phyloP scores from a whole-genome alignment of 352 stramenopile genomes.

The Globisporangium middletonii region DNA sequence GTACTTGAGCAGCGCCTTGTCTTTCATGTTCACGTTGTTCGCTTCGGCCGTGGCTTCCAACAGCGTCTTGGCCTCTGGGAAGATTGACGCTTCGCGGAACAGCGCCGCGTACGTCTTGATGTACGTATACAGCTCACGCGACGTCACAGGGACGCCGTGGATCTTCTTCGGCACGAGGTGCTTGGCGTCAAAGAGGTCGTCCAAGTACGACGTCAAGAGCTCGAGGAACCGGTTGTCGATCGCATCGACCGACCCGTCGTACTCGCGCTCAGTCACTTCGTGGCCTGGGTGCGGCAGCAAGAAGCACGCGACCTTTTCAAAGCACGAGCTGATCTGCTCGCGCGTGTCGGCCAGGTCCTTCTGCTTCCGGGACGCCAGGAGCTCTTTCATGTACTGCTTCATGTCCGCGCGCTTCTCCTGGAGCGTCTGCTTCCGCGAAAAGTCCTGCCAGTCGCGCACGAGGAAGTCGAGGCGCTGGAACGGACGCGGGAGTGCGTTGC shows the following conservation, averaged over 20 bases:
- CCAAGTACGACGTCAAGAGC: conserved; percentile 93
- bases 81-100: conserved; percentile 94
- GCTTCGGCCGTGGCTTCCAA: conserved; percentile 95
- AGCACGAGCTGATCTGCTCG: conserved; percentile 97
- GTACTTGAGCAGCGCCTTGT: conserved; percentile 86
- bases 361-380: conserved; percentile 90
- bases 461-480: conserved; percentile 99
- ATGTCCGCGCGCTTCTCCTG: conserved; percentile 91
- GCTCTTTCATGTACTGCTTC: conserved; percentile 90
- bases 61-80: conserved; percentile 97
- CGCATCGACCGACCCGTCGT: conserved; percentile 91
- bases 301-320: conserved; percentile 94
- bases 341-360: conserved; percentile 92
- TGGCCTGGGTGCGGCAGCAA: conserved; percentile 96
- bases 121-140: conserved; percentile 93
- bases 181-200: conserved; percentile 90
- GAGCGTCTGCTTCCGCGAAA: conserved; percentile 87
- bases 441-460: conserved; percentile 98
- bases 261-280: conserved; percentile 96
- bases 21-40: conserved; percentile 95
- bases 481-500: conserved; percentile 48
- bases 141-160: conserved; percentile 90
- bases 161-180: conserved; percentile 93
- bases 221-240: conserved; percentile 94
- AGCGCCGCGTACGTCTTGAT: conserved; percentile 96